phyloP scores from a whole-genome alignment of 345 rosid species.

The Brassica carinata region DNA sequence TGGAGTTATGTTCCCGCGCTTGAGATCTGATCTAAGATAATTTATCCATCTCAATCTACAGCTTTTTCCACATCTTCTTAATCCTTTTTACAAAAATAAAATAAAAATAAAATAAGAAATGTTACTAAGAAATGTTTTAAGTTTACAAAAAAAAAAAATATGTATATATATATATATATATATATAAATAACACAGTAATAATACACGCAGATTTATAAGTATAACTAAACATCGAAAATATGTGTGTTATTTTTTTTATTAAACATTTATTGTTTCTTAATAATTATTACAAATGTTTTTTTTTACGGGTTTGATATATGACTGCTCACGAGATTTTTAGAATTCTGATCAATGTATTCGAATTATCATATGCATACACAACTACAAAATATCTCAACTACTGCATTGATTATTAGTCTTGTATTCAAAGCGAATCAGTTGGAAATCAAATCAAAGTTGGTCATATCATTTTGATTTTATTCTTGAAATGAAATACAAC shows the following conservation, averaged over 20 bases:
- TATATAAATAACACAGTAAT: not conserved
- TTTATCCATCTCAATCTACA: slow-evolving; percentile 93
- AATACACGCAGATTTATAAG: not conserved
- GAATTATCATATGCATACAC: slow-evolving; percentile 14
- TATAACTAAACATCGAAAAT: not conserved
- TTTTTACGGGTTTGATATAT: not conserved
- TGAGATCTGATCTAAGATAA: slow-evolving; percentile 70
- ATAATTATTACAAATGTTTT: not conserved
- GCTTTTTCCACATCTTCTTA: slow-evolving; percentile 88
- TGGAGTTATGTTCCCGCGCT: slow-evolving; percentile 69
- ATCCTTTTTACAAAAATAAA: slow-evolving; percentile 39
- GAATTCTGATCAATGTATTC: slow-evolving; percentile 3
- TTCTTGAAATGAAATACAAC: not conserved
- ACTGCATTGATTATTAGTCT: slow-evolving; percentile 7
- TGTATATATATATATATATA: no score
- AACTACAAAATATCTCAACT: not conserved
- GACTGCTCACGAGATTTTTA: slow-evolving; percentile 25
- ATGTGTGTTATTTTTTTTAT: not conserved
- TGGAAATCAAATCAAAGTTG: slow-evolving; percentile 3
- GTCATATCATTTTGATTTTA: slow-evolving; percentile 9
- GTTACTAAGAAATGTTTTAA: no score
- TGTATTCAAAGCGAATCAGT: not conserved
- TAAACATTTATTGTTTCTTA: not conserved
- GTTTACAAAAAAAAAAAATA: no score
- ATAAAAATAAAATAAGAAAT: not conserved